Percentiles rank a stretch among this genome's conserved stretches.
Evolutionary conservation across 2,329 filamentous ascomycete genomes (phyloP).

Genomic region (Pseudogymnoascus pannorum): DNA sequence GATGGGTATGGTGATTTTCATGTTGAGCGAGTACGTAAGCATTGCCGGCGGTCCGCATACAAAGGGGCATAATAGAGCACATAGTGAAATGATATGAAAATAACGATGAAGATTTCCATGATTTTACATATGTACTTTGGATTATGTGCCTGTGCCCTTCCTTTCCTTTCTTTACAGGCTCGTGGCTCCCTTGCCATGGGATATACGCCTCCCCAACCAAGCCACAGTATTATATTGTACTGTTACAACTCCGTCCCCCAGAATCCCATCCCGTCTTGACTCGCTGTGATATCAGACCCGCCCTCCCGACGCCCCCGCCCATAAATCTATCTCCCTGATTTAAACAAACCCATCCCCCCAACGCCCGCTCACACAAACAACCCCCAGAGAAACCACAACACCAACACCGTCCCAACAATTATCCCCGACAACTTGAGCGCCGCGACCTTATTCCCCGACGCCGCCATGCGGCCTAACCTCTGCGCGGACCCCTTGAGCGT

Average conservation of each 20-base stretch:
- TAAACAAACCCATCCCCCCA: not conserved
- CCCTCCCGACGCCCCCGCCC: not conserved
- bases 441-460: slow-evolving; percentile 81
- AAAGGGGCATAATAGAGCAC: slow-evolving; percentile 5
- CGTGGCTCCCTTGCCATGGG: not conserved
- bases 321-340: not conserved
- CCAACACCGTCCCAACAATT: slow-evolving; percentile 62
- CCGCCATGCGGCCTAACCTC: slow-evolving; percentile 82
- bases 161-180: not conserved
- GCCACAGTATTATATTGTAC: not conserved
- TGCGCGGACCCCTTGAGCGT: slow-evolving; percentile 77
- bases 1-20: not conserved
- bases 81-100: not conserved
- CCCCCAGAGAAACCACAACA: slow-evolving; percentile 55
- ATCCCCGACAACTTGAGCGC: slow-evolving; percentile 85
- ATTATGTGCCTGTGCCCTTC: not conserved
- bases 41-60: slow-evolving; percentile 4
- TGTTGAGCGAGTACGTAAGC: slow-evolving; percentile 6
- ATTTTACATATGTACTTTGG: slow-evolving; percentile 2
- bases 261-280: not conserved
- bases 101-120: slow-evolving; percentile 3
- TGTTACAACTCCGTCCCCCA: not conserved
- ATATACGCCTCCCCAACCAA: not conserved
- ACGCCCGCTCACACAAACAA: slow-evolving; percentile 22
- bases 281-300: slow-evolving; percentile 3